Conservation (phyloP, 352 stramenopile species). For the Blastocystis sp. region DNA sequence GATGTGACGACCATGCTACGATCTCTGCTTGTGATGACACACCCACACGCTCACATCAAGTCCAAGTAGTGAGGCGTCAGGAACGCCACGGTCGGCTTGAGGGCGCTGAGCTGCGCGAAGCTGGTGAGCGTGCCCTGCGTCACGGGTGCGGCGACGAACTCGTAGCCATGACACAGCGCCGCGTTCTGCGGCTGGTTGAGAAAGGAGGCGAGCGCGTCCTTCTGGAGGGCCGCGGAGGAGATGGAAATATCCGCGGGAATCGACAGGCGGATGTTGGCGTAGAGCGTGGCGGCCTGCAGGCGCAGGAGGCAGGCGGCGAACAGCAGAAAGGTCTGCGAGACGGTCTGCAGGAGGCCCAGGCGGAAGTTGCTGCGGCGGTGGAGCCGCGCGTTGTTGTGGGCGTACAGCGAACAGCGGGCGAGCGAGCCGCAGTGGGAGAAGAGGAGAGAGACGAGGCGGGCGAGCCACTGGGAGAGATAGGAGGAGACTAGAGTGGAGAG, state of each 20-base stretch:
- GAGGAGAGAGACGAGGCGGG: not conserved
- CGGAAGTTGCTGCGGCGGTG: conserved; percentile 25
- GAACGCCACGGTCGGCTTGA: not conserved
- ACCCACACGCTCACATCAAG: not conserved
- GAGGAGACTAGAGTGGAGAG: conserved; percentile 27
- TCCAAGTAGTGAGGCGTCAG: not conserved
- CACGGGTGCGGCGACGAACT: not conserved
- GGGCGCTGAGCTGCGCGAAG: conserved; percentile 1
- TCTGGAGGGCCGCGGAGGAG: conserved; percentile 10
- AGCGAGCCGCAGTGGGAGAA: not conserved
- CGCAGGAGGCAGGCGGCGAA: conserved; percentile 50
- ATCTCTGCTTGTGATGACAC: not conserved
- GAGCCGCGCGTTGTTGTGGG: conserved; percentile 32
- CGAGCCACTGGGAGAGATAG: conserved; percentile 22
- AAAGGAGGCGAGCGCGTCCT: not conserved
- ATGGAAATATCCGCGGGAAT: conserved; percentile 57
- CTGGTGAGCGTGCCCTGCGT: not conserved
- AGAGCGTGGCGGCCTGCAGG: conserved; percentile 41
- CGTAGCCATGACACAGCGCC: not conserved
- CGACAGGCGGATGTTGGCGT: conserved; percentile 39
- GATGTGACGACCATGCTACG: conserved; percentile 4
- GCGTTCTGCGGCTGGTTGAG: not conserved
- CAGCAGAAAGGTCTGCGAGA: conserved; percentile 52
- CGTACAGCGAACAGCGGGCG: not conserved
- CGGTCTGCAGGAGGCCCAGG: conserved; percentile 16